Percentiles rank a stretch among this genome's conserved stretches.
Conservation (phyloP, 768 basidiomycete species). For the Pleurotus ostreatus region DNA sequence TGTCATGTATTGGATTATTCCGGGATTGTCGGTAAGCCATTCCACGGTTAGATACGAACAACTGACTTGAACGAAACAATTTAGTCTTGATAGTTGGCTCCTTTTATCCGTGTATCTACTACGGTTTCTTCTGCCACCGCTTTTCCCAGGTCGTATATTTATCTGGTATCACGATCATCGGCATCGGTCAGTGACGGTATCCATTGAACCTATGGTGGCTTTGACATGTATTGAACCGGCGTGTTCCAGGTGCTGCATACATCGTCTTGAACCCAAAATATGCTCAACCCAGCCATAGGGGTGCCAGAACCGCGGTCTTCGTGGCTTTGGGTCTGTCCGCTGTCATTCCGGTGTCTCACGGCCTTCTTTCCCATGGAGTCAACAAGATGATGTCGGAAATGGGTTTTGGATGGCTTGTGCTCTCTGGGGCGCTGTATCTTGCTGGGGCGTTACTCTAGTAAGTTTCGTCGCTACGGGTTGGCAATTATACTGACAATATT, state of each 20-base stretch:
- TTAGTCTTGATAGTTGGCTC: conserved; percentile 70
- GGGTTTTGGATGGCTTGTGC: conserved; percentile 67
- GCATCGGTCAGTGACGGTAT: conserved; percentile 47
- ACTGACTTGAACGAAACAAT: conserved; percentile 13
- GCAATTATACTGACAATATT: conserved; percentile 15
- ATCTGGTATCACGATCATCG: conserved; percentile 43
- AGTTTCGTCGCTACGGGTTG: conserved; percentile 28
- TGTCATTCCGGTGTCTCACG: conserved; percentile 65
- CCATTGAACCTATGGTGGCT: conserved; percentile 12
- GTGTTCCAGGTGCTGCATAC: conserved; percentile 54
- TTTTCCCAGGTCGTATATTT: conserved; percentile 53
- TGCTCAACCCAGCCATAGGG: conserved; percentile 67
- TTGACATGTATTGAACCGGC: conserved; percentile 17
- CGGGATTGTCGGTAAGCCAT: conserved; percentile 53
- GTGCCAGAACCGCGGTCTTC: conserved; percentile 76
- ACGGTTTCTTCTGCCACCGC: conserved; percentile 70
- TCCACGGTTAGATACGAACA: conserved; percentile 9
- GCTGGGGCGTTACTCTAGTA: conserved; percentile 79
- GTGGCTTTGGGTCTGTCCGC: conserved; percentile 71
- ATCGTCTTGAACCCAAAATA: conserved; percentile 79
- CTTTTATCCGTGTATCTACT: conserved; percentile 72
- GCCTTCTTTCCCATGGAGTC: conserved; percentile 55
- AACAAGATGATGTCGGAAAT: conserved; percentile 51
- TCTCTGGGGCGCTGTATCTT: conserved; percentile 75
- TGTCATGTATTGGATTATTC: conserved; percentile 74